A percentile compares a stretch with the other conserved stretches of the same genome.
These are phyloP conservation scores for Hymenochaete sp. DNA, from an alignment of 1,284 basidiomycete genomes.

Conservation along the genomic window DNA sequence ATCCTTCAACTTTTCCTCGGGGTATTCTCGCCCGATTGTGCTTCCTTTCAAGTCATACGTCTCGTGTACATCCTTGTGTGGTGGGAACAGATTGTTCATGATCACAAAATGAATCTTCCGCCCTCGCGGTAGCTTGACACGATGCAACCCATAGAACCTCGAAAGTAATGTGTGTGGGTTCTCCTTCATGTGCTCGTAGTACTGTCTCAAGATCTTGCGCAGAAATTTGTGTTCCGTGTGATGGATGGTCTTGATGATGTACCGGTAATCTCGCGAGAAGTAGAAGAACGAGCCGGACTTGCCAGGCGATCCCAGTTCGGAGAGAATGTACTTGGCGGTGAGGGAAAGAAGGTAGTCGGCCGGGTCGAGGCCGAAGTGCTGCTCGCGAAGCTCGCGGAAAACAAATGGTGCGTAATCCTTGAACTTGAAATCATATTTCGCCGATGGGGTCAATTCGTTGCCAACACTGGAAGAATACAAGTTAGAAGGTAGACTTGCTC, in stretches of 20 bases:
- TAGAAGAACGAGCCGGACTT: constrained; percentile 99
- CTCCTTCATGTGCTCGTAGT: constrained; percentile 79
- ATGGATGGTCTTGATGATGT: constrained; percentile 99
- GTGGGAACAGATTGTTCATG: constrained; percentile 99
- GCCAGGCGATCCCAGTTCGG: constrained; percentile 95
- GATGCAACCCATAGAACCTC: constrained; percentile 93
- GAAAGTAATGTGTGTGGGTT: constrained; percentile 94
- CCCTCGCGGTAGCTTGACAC: constrained; percentile 91
- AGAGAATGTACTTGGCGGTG: constrained; percentile 96
- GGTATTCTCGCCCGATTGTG: constrained; percentile 81
- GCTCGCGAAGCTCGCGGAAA: constrained; percentile 90
- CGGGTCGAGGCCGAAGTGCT: constrained; percentile 91
- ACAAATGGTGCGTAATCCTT: constrained; percentile 99
- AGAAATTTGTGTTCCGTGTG: constrained; percentile 94
- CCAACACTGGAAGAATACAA: constrained; percentile 55
- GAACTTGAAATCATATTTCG: constrained; percentile 97
- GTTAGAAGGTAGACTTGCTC: constrained; percentile 1
- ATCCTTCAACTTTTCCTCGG: constrained; percentile 72
- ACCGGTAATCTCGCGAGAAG: constrained; percentile 96
- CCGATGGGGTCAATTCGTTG: constrained; percentile 94
- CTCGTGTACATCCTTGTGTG: constrained; percentile 96
- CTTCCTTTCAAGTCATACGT: constrained; percentile 97
- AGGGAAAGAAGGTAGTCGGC: constrained; percentile 95
- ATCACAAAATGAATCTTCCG: constrained; percentile 98
- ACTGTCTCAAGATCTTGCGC: constrained; percentile 74